Evolutionary conservation across 2,329 filamentous ascomycete species (phyloP), one percentile per base, ranked within the genome.

Genomic region (Alternaria gansuensis): DNA sequence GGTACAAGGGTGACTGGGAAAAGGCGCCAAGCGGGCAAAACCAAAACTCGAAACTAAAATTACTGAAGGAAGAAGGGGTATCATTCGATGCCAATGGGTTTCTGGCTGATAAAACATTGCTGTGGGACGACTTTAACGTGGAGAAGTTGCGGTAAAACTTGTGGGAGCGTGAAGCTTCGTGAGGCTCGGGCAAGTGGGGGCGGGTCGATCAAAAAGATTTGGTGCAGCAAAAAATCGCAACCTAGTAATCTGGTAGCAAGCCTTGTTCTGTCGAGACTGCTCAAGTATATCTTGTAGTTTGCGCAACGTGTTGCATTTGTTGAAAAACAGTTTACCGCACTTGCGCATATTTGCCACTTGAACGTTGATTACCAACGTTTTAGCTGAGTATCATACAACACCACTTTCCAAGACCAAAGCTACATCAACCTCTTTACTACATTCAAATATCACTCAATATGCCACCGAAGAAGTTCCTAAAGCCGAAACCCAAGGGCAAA

Each of bases 1-100:
- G 89, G 0, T 92, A 91, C 80, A 87, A 88, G 76, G 89, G 89
- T 3, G 83, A 86, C 64, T 88, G 86, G 82, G 83, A 87, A 3
- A 82, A 82, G 54, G 82, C 84, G 36, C 88, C 87, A 0, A 84
- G 87, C 66, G 86, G 86, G 1, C 83, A 85, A 57, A 87, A 87
- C 48, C 82, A 89, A 58, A 82, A 83, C 33, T 87, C 88, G 77
- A 91, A 91, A 81, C 82, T 85, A 70, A 74, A 76, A 61, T 71
- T 92, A 52, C 75, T 92, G 62, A 80, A 81, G 59, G 80, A 78
- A 1, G 90, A 92, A 75, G 90, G 89, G 1, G 86, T 92, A 9
- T 78, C 76, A 63, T 86, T 92, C 67, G 85, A 90, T 71, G 81
- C 75, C 11, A 82, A 81, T 34, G 88, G 87, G 0, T 84, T 80